A percentile compares a stretch with the other conserved stretches of the same genome.
These are phyloP conservation scores for Fomitopsis schrenkii DNA, from an alignment of 1,284 basidiomycete genomes.

Conservation along the genomic window DNA sequence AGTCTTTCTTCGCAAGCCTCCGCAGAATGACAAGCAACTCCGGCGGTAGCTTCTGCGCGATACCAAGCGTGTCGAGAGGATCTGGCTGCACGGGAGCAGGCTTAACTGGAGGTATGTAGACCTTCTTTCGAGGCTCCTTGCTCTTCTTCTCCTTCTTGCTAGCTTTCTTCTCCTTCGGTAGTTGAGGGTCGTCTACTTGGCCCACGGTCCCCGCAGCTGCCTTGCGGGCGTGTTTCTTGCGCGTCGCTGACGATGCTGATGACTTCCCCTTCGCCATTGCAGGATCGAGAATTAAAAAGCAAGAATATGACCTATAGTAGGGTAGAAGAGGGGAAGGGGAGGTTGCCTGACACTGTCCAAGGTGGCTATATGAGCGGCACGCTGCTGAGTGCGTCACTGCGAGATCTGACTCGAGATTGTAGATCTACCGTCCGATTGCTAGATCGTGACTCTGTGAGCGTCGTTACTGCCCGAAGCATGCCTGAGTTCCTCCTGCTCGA, in stretches of 20 bases:
- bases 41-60: constrained; percentile 73
- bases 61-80: constrained; percentile 86
- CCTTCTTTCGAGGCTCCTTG: constrained; percentile 66
- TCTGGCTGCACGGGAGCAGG: constrained; percentile 83
- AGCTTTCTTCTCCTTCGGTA: constrained; percentile 41
- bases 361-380: too few relatives aligned
- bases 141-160: constrained; percentile 52
- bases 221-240: constrained; percentile 82
- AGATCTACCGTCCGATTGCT: too few relatives aligned
- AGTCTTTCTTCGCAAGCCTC: constrained; percentile 88
- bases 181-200: constrained; percentile 25
- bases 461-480: too few relatives aligned
- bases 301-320: too few relatives aligned
- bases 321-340: too few relatives aligned
- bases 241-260: constrained; percentile 75
- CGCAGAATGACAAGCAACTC: constrained; percentile 84
- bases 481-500: too few relatives aligned
- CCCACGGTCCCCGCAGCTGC: constrained; percentile 30
- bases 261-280: constrained; percentile 57
- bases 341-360: too few relatives aligned
- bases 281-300: too few relatives aligned
- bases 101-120: constrained; percentile 84
- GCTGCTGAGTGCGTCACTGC: too few relatives aligned
- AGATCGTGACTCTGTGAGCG: neutral
- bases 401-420: too few relatives aligned